phyloP scores from a whole-genome alignment of 192 early-diverging fungal genomes.

The Spinellus fusiger region DNA sequence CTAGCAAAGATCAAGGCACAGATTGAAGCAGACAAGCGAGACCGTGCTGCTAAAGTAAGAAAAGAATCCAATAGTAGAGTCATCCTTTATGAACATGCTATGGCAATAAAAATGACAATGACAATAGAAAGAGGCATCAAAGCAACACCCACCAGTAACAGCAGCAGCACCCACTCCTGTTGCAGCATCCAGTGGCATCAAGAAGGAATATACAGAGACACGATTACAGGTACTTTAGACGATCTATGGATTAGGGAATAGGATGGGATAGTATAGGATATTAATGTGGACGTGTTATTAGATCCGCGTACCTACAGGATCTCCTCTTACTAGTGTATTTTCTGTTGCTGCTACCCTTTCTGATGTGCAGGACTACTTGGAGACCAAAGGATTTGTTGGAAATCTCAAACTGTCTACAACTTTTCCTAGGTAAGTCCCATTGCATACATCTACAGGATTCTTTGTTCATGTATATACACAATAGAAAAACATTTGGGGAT shows the following conservation, averaged over 20 bases:
- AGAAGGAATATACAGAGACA: slow-evolving; percentile 69
- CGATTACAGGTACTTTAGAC: slow-evolving; percentile 57
- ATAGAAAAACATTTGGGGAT: slow-evolving; percentile 56
- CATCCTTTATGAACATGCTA: slow-evolving; percentile 1
- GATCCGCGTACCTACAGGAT: slow-evolving; percentile 49
- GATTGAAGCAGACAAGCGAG: slow-evolving; percentile 75
- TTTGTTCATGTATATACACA: neutral
- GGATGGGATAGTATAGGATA: too few relatives aligned
- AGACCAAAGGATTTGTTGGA: slow-evolving; percentile 28
- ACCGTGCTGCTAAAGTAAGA: slow-evolving; percentile 57
- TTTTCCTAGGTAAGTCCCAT: slow-evolving; percentile 54
- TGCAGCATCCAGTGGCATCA: slow-evolving; percentile 23
- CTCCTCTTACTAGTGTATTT: slow-evolving; percentile 60
- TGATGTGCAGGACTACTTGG: slow-evolving; percentile 55
- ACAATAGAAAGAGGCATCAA: slow-evolving; percentile 29
- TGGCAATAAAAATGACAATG: slow-evolving; percentile 2
- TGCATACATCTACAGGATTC: neutral
- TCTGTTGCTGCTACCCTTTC: slow-evolving; percentile 50
- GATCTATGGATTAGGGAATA: neutral
- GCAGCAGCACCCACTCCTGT: slow-evolving; percentile 22
- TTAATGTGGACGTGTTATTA: too few relatives aligned
- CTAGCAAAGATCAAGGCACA: slow-evolving; percentile 70
- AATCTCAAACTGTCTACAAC: slow-evolving; percentile 62
- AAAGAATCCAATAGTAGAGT: neutral
- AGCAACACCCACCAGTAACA: slow-evolving; percentile 15